A percentile compares a stretch with the other conserved stretches of the same genome.
phyloP scores from a whole-genome alignment of 805 yeast species.

The Wickerhamomyces alni region DNA sequence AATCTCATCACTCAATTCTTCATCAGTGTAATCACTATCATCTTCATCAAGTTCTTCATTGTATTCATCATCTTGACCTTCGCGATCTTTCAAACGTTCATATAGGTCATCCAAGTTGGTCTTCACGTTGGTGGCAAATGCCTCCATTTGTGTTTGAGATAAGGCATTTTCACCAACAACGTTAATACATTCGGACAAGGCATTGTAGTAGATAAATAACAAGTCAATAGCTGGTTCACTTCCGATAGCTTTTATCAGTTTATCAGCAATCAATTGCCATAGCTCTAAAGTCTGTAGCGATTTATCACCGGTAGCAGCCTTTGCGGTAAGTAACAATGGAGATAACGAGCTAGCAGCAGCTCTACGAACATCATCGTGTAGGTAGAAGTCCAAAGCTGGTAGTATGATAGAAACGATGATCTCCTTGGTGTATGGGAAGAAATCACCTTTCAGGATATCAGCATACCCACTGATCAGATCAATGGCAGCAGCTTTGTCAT shows the following conservation, averaged over 20 bases:
- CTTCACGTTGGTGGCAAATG: constrained; percentile 54
- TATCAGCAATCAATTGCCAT: constrained; percentile 67
- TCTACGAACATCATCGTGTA: constrained; percentile 91
- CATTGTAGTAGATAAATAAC: constrained; percentile 67
- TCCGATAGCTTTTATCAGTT: constrained; percentile 60
- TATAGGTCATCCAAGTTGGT: constrained; percentile 60
- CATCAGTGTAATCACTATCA: constrained; percentile 79
- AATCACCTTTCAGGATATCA: constrained; percentile 71
- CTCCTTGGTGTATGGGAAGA: constrained; percentile 77
- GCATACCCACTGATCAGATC: constrained; percentile 84
- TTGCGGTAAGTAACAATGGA: constrained; percentile 60
- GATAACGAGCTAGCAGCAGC: constrained; percentile 86
- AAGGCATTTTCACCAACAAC: constrained; percentile 62
- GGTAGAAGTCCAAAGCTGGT: constrained; percentile 85
- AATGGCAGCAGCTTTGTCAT: constrained; percentile 90
- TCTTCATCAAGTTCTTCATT: constrained; percentile 86
- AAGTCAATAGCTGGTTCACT: constrained; percentile 83
- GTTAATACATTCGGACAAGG: constrained; percentile 61
- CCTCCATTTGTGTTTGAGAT: constrained; percentile 45
- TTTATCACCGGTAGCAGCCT: constrained; percentile 39
- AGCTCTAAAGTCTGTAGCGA: constrained; percentile 57
- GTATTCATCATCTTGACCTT: constrained; percentile 75
- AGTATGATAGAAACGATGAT: constrained; percentile 72
- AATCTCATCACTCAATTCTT: constrained; percentile 81
- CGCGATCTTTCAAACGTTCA: constrained; percentile 67